phyloP scores from a whole-genome alignment of 768 basidiomycete species.

The Sarcodon sp. region DNA sequence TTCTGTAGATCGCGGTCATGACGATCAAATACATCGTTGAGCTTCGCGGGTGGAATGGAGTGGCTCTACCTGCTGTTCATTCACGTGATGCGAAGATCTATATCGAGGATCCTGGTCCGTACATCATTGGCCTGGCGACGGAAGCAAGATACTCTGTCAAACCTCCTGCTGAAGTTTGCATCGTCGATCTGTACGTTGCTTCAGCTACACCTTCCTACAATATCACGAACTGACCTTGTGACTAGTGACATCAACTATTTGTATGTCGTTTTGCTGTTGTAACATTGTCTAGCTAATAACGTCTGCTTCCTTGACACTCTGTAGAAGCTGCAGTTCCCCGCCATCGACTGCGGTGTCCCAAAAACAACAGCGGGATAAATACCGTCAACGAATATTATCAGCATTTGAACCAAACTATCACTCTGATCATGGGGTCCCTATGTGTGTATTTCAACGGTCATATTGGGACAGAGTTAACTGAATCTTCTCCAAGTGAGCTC shows the following conservation, averaged over 20 bases:
- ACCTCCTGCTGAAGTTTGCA: slow-evolving; percentile 68
- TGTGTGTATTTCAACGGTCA: slow-evolving; percentile 21
- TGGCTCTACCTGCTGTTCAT: slow-evolving; percentile 73
- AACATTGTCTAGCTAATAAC: not conserved
- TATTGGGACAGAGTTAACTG: not conserved
- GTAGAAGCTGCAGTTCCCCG: slow-evolving; percentile 58
- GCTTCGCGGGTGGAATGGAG: slow-evolving; percentile 85
- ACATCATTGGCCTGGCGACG: slow-evolving; percentile 85
- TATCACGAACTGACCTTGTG: not conserved
- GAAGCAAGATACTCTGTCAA: slow-evolving; percentile 73
- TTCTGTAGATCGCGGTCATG: slow-evolving; percentile 63
- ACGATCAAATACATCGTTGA: slow-evolving; percentile 89
- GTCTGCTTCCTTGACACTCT: slow-evolving; percentile 1
- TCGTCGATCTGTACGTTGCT: slow-evolving; percentile 46
- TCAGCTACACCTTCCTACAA: not conserved
- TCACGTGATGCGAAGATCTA: slow-evolving; percentile 87
- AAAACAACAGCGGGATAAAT: slow-evolving; percentile 74
- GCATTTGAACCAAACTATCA: slow-evolving; percentile 84
- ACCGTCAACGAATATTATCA: slow-evolving; percentile 55
- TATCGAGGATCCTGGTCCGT: slow-evolving; percentile 93
- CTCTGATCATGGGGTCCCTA: slow-evolving; percentile 77
- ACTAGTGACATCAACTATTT: slow-evolving; percentile 3
- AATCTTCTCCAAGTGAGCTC: slow-evolving; percentile 50
- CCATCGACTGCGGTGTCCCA: slow-evolving; percentile 61
- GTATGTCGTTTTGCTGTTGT: slow-evolving; percentile 5